phyloP scores from a whole-genome alignment of 179 eudicot genomes.

The Sideroxylon spinosum region DNA sequence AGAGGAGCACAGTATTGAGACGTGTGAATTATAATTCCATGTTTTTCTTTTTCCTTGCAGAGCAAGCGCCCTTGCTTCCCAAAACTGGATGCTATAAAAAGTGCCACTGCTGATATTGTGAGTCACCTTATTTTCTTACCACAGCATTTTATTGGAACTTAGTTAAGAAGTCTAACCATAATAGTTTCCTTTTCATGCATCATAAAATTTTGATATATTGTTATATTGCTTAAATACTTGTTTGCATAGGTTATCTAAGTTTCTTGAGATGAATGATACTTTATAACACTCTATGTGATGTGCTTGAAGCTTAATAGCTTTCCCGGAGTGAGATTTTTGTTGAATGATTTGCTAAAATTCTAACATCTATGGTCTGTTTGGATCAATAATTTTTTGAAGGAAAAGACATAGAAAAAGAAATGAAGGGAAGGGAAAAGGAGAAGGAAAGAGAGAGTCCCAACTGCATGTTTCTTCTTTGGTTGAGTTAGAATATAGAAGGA shows the following conservation, averaged over 20 bases:
- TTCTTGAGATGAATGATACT: neutral
- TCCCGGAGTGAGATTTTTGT: too few species aligned
- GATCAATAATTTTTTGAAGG: too few species aligned
- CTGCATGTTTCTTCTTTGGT: too few species aligned
- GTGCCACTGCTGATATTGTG: slow-evolving; percentile 92
- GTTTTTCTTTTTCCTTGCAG: slow-evolving; percentile 39
- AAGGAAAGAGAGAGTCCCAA: too few species aligned
- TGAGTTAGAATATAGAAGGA: too few species aligned
- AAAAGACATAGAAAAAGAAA: too few species aligned
- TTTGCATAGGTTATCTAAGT: neutral
- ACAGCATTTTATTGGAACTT: neutral
- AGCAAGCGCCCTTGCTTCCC: slow-evolving; percentile 90
- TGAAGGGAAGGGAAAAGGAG: too few species aligned
- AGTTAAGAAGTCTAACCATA: neutral
- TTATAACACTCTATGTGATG: too few species aligned
- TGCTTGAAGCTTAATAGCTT: too few species aligned
- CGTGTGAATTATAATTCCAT: neutral
- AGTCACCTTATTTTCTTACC: slow-evolving; percentile 29
- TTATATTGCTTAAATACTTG: neutral
- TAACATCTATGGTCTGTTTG: too few species aligned
- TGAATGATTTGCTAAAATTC: too few species aligned
- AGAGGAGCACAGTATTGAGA: neutral
- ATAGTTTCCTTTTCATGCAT: neutral
- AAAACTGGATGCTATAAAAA: slow-evolving; percentile 81
- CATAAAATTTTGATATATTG: neutral